A percentile compares a stretch with the other conserved stretches of the same genome.
Conservation (phyloP, 192 early-diverging fungal genomes). For the Umbelopsis vinacea region DNA sequence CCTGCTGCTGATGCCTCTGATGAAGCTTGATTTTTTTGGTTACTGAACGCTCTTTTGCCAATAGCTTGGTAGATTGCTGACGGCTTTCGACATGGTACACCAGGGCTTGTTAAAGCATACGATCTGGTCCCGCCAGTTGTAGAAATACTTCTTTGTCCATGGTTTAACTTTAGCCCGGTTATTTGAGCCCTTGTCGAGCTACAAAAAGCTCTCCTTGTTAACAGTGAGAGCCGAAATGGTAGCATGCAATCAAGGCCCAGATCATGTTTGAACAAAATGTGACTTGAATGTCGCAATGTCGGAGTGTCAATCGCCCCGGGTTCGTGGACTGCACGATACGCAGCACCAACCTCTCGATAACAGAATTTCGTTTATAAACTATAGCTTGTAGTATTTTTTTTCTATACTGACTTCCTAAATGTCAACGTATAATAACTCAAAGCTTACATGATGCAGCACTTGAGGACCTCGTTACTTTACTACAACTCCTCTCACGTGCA, state of each 20-base stretch:
- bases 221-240: slow-evolving; percentile 19
- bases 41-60: slow-evolving; percentile 1
- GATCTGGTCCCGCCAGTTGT: slow-evolving; percentile 5
- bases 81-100: neutral
- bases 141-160: neutral
- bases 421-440: too few relatives aligned
- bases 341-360: too few relatives aligned
- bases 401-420: too few relatives aligned
- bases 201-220: slow-evolving; percentile 16
- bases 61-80: slow-evolving; percentile 1
- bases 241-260: neutral
- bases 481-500: too few relatives aligned
- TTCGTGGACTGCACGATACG: too few relatives aligned
- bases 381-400: too few relatives aligned
- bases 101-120: neutral
- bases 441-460: too few relatives aligned
- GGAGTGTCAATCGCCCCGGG: too few relatives aligned
- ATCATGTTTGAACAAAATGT: neutral
- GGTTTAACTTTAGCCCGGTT: too few relatives aligned
- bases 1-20: neutral
- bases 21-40: neutral
- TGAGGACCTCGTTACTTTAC: too few relatives aligned
- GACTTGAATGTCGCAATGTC: neutral
- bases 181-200: neutral
- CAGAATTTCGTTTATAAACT: too few relatives aligned